Conservation (phyloP, 345 rosid species). For the Pistacia vera region DNA sequence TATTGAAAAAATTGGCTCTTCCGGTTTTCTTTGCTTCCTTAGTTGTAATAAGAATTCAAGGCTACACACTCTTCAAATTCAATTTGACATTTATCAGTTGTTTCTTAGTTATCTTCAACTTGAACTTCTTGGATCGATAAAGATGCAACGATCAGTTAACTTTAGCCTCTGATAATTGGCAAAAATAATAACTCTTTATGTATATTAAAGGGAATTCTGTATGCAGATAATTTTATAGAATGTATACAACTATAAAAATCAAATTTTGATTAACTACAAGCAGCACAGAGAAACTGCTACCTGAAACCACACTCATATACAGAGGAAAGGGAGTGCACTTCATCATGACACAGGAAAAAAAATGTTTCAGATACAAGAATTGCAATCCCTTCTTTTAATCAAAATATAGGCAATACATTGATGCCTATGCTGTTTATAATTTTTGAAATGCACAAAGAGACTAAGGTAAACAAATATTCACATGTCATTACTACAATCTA, state of each 20-base stretch:
- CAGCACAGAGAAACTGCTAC: neutral
- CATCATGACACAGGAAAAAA: neutral
- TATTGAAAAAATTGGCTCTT: neutral
- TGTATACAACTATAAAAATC: neutral
- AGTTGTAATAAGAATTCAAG: neutral
- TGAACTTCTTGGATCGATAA: neutral
- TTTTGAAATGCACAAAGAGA: neutral
- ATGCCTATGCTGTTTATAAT: neutral
- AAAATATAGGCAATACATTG: neutral
- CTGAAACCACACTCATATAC: neutral
- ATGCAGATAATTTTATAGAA: neutral
- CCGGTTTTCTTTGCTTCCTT: neutral
- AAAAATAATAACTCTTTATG: neutral
- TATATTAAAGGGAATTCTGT: neutral
- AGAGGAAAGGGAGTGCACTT: neutral
- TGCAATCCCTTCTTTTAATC: neutral
- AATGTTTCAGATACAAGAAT: neutral
- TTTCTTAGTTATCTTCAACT: neutral
- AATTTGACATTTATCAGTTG: too few relatives aligned
- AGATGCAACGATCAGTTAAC: neutral
- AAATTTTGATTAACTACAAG: neutral
- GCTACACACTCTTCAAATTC: neutral
- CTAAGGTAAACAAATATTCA: neutral
- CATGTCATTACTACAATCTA: neutral
- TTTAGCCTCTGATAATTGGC: neutral